Conservation (phyloP, 257 asterid species). For the Plantago ovata region DNA sequence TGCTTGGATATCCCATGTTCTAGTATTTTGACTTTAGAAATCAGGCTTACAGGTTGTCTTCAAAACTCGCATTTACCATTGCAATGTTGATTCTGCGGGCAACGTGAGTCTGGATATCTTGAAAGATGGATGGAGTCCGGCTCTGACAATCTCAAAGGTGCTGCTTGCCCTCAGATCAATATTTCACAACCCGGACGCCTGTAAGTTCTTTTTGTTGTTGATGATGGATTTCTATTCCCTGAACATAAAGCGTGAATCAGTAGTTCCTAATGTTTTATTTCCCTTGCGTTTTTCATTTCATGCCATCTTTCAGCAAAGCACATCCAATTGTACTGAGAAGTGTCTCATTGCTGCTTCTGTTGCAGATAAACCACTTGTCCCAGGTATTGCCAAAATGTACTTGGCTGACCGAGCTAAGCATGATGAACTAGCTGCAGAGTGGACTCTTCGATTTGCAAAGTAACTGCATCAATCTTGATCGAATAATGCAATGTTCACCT, state of each 20-base stretch:
- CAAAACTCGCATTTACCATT: slow-evolving; percentile 83
- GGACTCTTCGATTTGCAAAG: slow-evolving; percentile 83
- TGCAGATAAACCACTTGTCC: slow-evolving; percentile 88
- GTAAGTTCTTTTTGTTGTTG: slow-evolving; percentile 38
- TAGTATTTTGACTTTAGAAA: slow-evolving; percentile 30
- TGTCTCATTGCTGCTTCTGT: slow-evolving; percentile 10
- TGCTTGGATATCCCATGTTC: slow-evolving; percentile 3
- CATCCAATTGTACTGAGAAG: neutral
- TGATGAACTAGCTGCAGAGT: slow-evolving; percentile 73
- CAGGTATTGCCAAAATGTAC: slow-evolving; percentile 69
- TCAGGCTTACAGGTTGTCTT: slow-evolving; percentile 81
- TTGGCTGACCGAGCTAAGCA: slow-evolving; percentile 70
- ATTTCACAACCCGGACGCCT: slow-evolving; percentile 65
- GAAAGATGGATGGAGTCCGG: slow-evolving; percentile 97
- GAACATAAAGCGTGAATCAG: neutral
- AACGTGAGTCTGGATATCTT: slow-evolving; percentile 76
- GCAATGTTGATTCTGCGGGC: slow-evolving; percentile 79
- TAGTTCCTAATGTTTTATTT: neutral
- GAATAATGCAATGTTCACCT: neutral
- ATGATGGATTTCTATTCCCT: neutral
- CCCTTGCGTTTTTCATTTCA: neutral
- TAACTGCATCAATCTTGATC: slow-evolving; percentile 13
- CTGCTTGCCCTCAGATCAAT: slow-evolving; percentile 78
- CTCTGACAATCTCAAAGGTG: slow-evolving; percentile 83
- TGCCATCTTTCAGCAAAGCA: no score